Base-by-base conservation (phyloP, 2,329 filamentous ascomycete species). In the Cercospora sp. region DNA sequence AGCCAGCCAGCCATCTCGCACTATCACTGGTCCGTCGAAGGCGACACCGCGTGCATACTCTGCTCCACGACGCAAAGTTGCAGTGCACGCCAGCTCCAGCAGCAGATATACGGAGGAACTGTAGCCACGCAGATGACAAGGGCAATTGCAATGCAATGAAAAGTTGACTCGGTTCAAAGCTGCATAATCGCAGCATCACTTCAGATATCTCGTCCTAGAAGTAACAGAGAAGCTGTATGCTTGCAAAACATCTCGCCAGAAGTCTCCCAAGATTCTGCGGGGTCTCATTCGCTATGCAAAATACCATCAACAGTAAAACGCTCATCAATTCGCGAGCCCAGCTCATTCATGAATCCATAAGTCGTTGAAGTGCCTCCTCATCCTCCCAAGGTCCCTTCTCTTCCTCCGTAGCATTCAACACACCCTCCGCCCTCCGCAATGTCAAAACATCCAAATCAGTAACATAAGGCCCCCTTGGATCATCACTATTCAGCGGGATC, bases 371-470 rank as follows among this genome's bases (percentile, higher is more conserved):
- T 75, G 90, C 85, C 65, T 92, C 90, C 70, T 93, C 90, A 39
- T 69, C 64, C 66, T 93, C 80, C 92, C 92, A 97, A 7, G 89
- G 86, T 1, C 94, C 94, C 79, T 93, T 94, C 84, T 97, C 94
- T 73, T 94, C 92, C 0, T 91, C 89, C 0, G 91, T 94, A 5
- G 93, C 90, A 69, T 85, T 85, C 73, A 90, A 89, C 76, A 98
- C 90, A 30, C 91, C 94, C 73, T 96, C 88, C n/a, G 94, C 93
- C 33, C 94, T 88, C 79, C 91, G 90, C 77, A 98, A 80, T 1
- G 94, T 97, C 82, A 95, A 90, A 61, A 97, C 88, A 77, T 98
- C 95, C 55, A 99, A 85, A 77, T 98, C 95, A 6, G 94, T 98
- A 45, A 97, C 90, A 78, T 96, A 98, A 1, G 87, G 86, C 30